phyloP scores from a whole-genome alignment of 768 basidiomycete species.

The Ephemerocybe angulata region DNA sequence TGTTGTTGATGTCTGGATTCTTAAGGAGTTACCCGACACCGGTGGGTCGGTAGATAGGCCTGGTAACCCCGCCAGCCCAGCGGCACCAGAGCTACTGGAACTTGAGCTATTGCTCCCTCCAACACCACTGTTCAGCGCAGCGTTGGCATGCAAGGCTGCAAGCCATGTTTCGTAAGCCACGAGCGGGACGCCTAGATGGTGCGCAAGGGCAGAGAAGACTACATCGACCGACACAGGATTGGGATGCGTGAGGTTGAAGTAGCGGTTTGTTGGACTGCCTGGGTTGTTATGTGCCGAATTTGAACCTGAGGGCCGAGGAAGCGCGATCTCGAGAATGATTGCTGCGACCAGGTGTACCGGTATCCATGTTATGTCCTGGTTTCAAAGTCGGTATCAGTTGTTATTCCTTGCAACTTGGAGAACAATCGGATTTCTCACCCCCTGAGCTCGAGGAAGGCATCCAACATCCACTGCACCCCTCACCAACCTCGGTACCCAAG shows the following conservation, averaged over 20 bases:
- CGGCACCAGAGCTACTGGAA: too few species aligned
- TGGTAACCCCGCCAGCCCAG: too few species aligned
- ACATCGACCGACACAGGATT: constrained; percentile 18
- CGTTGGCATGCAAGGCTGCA: constrained; percentile 17
- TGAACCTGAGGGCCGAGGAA: not conserved
- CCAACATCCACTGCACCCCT: constrained; percentile 5
- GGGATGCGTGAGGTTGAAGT: constrained; percentile 26
- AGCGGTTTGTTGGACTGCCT: not conserved
- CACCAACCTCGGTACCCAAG: constrained; percentile 39
- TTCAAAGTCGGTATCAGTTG: not conserved
- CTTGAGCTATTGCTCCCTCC: too few species aligned
- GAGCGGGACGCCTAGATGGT: constrained; percentile 21
- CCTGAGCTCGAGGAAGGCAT: not conserved
- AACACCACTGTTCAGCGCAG: not conserved
- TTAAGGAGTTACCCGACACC: too few species aligned
- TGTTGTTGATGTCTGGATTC: too few species aligned
- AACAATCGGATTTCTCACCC: not conserved
- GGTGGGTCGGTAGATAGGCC: too few species aligned
- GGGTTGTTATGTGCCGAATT: not conserved
- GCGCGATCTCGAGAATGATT: not conserved
- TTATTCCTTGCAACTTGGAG: too few species aligned
- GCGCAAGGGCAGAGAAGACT: constrained; percentile 18
- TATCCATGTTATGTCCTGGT: not conserved
- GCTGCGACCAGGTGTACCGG: not conserved
- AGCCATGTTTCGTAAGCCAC: constrained; percentile 31